phyloP scores from a whole-genome alignment of 441 rosid species.

The Pelargonium fulgidum region DNA sequence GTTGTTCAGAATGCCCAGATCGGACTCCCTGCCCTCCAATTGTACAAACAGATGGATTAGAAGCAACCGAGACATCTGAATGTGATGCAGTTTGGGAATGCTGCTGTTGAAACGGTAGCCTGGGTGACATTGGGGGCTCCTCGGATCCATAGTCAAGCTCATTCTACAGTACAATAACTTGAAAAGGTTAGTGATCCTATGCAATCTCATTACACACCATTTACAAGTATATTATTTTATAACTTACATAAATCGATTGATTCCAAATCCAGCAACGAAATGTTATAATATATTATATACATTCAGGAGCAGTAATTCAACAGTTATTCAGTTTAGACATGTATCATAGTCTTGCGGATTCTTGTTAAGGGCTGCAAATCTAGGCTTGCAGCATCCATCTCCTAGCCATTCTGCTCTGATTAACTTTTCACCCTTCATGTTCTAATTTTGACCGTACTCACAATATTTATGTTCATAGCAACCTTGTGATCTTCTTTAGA shows the following conservation, averaged over 20 bases:
- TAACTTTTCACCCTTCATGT: too few relatives aligned
- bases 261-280: too few relatives aligned
- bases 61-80: slow-evolving; percentile 25
- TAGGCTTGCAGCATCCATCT: too few relatives aligned
- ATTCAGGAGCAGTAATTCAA: too few relatives aligned
- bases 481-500: too few relatives aligned
- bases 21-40: slow-evolving; percentile 26
- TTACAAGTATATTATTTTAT: not conserved
- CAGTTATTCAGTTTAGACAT: too few relatives aligned
- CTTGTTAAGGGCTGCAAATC: too few relatives aligned
- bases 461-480: too few relatives aligned
- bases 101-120: slow-evolving; percentile 36
- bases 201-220: not conserved
- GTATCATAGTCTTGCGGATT: too few relatives aligned
- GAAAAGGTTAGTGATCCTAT: not conserved
- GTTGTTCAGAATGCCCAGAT: slow-evolving; percentile 27
- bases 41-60: slow-evolving; percentile 31
- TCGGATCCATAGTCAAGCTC: slow-evolving; percentile 49
- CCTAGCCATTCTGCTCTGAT: too few relatives aligned
- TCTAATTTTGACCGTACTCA: too few relatives aligned
- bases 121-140: slow-evolving; percentile 38
- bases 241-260: not conserved
- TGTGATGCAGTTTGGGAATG: slow-evolving; percentile 24
- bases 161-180: slow-evolving; percentile 29
- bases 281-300: too few relatives aligned